Evolutionary conservation across 768 basidiomycete genomes (phyloP).

Genomic region (Cubamyces lactineus): DNA sequence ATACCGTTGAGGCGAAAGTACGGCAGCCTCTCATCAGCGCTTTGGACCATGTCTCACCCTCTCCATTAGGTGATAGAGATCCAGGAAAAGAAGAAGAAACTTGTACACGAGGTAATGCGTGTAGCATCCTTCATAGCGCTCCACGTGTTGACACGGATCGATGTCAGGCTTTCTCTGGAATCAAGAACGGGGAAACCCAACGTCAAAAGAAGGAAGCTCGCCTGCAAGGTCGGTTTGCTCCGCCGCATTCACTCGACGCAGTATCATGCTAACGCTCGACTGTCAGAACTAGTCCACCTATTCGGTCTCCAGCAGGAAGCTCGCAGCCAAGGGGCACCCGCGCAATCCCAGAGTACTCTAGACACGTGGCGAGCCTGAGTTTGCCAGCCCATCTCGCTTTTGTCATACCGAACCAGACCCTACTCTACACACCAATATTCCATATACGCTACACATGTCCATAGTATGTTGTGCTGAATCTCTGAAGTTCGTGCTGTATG

Average conservation of each 20-base stretch:
- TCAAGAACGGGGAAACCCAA: constrained; percentile 72
- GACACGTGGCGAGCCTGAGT: constrained; percentile 22
- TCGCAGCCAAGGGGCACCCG: background rate
- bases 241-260: no score
- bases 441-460: no score
- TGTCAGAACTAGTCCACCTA: constrained; percentile 60
- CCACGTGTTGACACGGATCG: background rate
- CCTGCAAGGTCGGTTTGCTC: constrained; percentile 60
- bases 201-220: constrained; percentile 80
- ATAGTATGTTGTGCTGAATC: no score
- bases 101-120: constrained; percentile 68
- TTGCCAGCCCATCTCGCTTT: background rate
- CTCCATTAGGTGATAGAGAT: constrained; percentile 71
- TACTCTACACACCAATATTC: no score
- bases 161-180: constrained; percentile 83
- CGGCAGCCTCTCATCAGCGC: constrained; percentile 1
- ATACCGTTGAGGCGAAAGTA: constrained; percentile 87
- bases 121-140: background rate
- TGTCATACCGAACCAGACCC: no score
- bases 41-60: background rate
- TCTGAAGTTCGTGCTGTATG: no score
- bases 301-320: constrained; percentile 48
- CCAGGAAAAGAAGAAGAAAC: constrained; percentile 79
- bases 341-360: constrained; percentile 20
- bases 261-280: background rate